Evolutionary conservation across 306 rosid genomes (phyloP), one percentile per base, ranked within the genome.

Genomic region (Ammopiptanthus mongolicus): DNA sequence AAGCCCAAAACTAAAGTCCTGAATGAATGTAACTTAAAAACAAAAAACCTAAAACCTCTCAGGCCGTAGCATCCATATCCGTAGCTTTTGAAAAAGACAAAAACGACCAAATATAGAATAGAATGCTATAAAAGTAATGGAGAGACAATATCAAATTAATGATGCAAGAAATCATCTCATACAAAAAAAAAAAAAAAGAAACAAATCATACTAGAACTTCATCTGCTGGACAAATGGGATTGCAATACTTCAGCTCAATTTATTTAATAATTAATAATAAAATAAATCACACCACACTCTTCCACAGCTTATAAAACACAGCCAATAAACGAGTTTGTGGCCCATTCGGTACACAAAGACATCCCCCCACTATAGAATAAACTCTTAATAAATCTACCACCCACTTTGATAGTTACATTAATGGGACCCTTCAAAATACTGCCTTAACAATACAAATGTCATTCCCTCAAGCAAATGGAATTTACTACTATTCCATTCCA

Each of bases 251-350:
- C 7, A 61, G 25, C 36, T 75, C 15, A 61, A 11, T 73, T 33
- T 25, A 67, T 73, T 65, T 57, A 74, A 36, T 19, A 61, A 33
- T 55, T 41, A 41, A 51, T 76, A 11, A 37, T 10, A 65, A 42
- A 71, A 67, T 41, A 47, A 69, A 83, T 52, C 81, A 81, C 83
- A 57, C 81, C 83, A 73, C 85, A 60, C 80, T 59, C 77, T 76
- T 77, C 79, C 80, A 71, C 84, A 81, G 68, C 87, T 78, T 67
- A 80, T 69, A 33, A 84, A 79, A 81, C 65, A 69, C 42, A 53
- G 78, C 85, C 81, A 81, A 34, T 65, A 63, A 72, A 65, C 67
- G 69, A 80, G 73, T 72, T 69, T 41, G 82, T 84, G 87, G 80
- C 56, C 69, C 78, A 19, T 63, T 25, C 3, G 25, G 12, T 12